Evolutionary conservation across 768 basidiomycete species (phyloP).

Genomic region (Baorangia bicolor): DNA sequence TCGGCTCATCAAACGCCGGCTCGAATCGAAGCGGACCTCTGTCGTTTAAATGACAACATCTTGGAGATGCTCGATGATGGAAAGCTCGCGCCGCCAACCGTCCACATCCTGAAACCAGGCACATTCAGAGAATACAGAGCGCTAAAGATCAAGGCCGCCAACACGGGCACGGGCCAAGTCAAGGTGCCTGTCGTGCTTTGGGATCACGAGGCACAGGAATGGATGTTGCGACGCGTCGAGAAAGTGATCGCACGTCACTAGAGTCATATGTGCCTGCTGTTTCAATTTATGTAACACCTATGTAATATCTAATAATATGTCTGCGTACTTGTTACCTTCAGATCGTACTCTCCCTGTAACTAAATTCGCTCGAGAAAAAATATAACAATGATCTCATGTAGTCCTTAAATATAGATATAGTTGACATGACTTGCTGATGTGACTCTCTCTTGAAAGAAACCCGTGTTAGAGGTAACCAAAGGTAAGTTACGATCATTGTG

Average conservation of each 20-base stretch:
- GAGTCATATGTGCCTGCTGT: too few relatives aligned
- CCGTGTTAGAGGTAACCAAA: too few relatives aligned
- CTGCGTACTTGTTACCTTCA: too few relatives aligned
- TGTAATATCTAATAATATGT: too few relatives aligned
- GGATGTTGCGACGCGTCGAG: slow-evolving; percentile 15
- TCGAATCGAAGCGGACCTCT: slow-evolving; percentile 4
- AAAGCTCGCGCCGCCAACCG: slow-evolving; percentile 7
- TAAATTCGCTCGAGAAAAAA: too few relatives aligned
- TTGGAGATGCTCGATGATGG: background rate
- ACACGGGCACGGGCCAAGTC: slow-evolving; percentile 15
- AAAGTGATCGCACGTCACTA: background rate
- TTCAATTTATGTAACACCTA: too few relatives aligned
- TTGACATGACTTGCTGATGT: too few relatives aligned
- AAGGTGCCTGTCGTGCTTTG: slow-evolving; percentile 21
- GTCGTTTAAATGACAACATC: slow-evolving; percentile 3
- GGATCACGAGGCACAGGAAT: slow-evolving; percentile 10
- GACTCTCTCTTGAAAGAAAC: too few relatives aligned
- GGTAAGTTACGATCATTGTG: too few relatives aligned
- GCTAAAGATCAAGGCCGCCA: slow-evolving; percentile 2
- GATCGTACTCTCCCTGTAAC: too few relatives aligned
- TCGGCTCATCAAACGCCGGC: slow-evolving; percentile 1
- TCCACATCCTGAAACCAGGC: slow-evolving; percentile 14
- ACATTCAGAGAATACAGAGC: slow-evolving; percentile 20
- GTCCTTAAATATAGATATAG: too few relatives aligned
- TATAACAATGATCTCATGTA: too few relatives aligned